These are phyloP conservation scores for Drechslerella stenobrocha DNA, from an alignment of 2,329 filamentous ascomycete species.

Conservation along the genomic window DNA sequence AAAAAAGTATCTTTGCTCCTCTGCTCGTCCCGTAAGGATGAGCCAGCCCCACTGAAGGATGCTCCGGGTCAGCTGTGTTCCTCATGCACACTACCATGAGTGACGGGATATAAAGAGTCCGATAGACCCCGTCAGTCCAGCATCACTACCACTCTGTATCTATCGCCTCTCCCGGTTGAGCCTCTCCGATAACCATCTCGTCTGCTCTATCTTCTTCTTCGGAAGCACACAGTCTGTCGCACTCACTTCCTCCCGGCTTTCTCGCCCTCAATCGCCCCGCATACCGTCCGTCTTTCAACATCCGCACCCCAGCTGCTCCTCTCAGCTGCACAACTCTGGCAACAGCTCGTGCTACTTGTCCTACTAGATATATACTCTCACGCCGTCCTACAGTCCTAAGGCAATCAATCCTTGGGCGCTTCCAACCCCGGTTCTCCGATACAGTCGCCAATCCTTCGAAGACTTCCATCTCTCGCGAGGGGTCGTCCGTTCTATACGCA, in stretches of 20 bases:
- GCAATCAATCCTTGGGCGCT: conserved; percentile 49
- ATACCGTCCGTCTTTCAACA: neutral
- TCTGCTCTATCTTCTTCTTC: conserved; percentile 19
- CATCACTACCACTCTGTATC: too few relatives aligned
- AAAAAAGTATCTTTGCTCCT: conserved; percentile 11
- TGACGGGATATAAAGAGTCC: conserved; percentile 43
- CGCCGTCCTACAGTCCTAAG: conserved; percentile 18
- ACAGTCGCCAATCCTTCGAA: conserved; percentile 37
- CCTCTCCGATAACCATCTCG: conserved; percentile 42
- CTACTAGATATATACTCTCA: conserved; percentile 14
- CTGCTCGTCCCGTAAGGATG: conserved; percentile 39
- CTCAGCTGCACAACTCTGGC: conserved; percentile 25
- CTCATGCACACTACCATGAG: conserved; percentile 37
- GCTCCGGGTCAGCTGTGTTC: conserved; percentile 46
- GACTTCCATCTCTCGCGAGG: conserved; percentile 21
- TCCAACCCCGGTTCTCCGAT: conserved; percentile 13
- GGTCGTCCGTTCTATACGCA: conserved; percentile 11
- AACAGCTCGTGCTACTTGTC: conserved; percentile 36
- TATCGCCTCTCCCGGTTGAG: conserved; percentile 34
- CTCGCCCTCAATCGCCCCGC: conserved; percentile 31
- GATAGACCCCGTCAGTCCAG: conserved; percentile 18
- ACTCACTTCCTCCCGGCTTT: neutral
- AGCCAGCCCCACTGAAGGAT: conserved; percentile 47
- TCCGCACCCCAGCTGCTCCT: neutral
- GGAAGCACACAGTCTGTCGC: conserved; percentile 3